Base-by-base conservation (phyloP, 352 stramenopile species). In the Phytopythium helicoides region DNA sequence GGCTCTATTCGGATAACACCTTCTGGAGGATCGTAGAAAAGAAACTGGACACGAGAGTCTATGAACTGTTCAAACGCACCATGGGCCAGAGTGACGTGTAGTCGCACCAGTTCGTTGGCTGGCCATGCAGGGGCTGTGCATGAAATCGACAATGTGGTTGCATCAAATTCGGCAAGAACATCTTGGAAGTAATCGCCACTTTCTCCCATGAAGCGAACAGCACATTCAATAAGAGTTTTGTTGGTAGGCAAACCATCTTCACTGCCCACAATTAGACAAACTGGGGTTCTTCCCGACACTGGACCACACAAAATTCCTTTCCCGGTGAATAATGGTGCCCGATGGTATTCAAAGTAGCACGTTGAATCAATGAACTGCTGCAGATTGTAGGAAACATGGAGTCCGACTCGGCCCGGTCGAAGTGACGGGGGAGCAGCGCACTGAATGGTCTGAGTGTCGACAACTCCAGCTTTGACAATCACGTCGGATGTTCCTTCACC, bases 1-100 rank as follows among this genome's bases (percentile, higher is more conserved):
- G 80, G 80, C 16, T 87, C 73, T 28, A 90, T 78, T 6, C 52
- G 71, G 42, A 88, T 90, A 25, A 76, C 46, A 1, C 76, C 80
- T n/a, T 86, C 56, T 0, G 80, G 80, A 3, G 77, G 80, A 22
- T 90, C 75, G 46, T 90, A 90, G 25, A 88, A 90, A 15, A 90
- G 52, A 45, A 86, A 90, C 23, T 85, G 70, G 14, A 87, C 60
- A 3, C 39, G 62, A 8, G 76, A 75, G 21, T 74, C 55, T 6
- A 67, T 56, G 35, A 86, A 90, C 18, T 76, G 41, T 15, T 70
- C 50, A 0, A 54, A 55, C 0, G 61, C 36, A 0, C 60, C 46
- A 25, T 46, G 48, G 0, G 62, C 46, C 2, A 88, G 31, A 1
- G 73, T 66, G 1, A 87, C 60, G 26, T 56, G 47, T 15, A 90